Base-by-base conservation (phyloP, 208 protist species). In the Borovskyia barvae region DNA sequence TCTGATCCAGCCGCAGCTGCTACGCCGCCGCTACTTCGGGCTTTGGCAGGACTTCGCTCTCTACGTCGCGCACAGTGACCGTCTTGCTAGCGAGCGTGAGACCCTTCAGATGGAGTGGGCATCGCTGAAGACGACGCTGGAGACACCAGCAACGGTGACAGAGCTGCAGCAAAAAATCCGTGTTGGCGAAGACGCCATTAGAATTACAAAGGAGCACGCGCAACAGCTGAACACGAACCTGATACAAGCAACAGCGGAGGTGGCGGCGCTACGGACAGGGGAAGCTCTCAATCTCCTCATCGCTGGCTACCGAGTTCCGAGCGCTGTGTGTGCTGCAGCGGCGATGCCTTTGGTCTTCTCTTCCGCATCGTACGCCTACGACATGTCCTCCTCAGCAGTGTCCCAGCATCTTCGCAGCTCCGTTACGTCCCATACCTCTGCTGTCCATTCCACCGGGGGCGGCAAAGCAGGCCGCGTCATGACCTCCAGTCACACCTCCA, bases 91-190 rank as follows among this genome's bases (percentile, higher is more conserved):
- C 22, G 85, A 93, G 66, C 35, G 65, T 6, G 43, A 53, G 33
- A 93, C 72, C 1, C 52, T 92, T 68, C 57, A 75, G 39, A 36
- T 70, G 9, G 85, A 90, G 59, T 90, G 77, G 78, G 49, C 58
- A 24, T 56, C 55, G 42, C 49, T 87, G 60, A 70, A 85, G 63
- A 74, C 57, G 22, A 55, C 54, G 15, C 33, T 75, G 29, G 55
- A 63, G 29, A 76, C 56, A 25, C 53, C 69, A 9, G 29, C 64
- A 19, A 72, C 79, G 11, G 42, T 81, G 22, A 47, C 28, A 22
- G 41, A 85, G 45, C 68, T 74, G 30, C 19, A 72, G 22, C 28
- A 37, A 26, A 47, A 83, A 45, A 59, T 67, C 49, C 29, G 37
- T 7, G 30, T 33, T 32, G 72, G 79, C 28, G 58, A 76, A 60